Percentiles rank a stretch among this genome's conserved stretches.
phyloP scores from a whole-genome alignment of 768 basidiomycete genomes.

The Russula vinacea region DNA sequence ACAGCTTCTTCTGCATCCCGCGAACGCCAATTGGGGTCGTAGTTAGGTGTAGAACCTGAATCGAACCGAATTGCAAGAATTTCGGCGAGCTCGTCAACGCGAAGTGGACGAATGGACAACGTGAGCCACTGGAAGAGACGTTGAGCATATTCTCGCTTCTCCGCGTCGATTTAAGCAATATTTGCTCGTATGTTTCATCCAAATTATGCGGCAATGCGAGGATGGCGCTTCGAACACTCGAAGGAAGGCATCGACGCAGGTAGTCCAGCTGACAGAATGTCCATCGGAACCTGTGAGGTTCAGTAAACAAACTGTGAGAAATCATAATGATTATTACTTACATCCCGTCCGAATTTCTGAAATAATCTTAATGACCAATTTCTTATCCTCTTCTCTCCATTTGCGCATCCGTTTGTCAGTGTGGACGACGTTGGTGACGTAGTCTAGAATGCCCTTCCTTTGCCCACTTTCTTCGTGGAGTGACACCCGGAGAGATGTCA shows the following conservation, averaged over 20 bases:
- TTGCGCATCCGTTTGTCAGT: neutral
- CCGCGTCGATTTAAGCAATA: conserved; percentile 7
- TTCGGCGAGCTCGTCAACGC: conserved; percentile 17
- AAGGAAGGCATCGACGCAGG: conserved; percentile 3
- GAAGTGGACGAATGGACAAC: conserved; percentile 6
- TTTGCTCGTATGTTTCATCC: conserved; percentile 12
- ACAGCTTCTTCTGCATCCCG: conserved; percentile 6
- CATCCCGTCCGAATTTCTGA: conserved; percentile 12
- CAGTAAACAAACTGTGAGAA: neutral
- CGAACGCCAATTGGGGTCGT: neutral
- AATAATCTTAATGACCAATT: conserved; percentile 7
- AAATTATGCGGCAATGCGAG: conserved; percentile 1
- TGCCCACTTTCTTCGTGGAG: conserved; percentile 19
- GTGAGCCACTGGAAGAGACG: conserved; percentile 11
- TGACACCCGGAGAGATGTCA: neutral
- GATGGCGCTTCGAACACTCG: neutral
- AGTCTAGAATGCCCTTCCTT: conserved; percentile 1
- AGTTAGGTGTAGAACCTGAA: neutral
- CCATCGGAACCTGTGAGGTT: conserved; percentile 10
- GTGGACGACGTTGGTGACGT: neutral
- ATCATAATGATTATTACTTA: neutral
- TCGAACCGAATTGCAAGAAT: conserved; percentile 14
- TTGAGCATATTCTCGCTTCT: conserved; percentile 9
- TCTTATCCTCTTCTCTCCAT: conserved; percentile 11
- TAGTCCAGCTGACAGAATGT: conserved; percentile 14